phyloP scores from a whole-genome alignment of 129 eudicot genomes.

The Saposhnikovia divaricata region DNA sequence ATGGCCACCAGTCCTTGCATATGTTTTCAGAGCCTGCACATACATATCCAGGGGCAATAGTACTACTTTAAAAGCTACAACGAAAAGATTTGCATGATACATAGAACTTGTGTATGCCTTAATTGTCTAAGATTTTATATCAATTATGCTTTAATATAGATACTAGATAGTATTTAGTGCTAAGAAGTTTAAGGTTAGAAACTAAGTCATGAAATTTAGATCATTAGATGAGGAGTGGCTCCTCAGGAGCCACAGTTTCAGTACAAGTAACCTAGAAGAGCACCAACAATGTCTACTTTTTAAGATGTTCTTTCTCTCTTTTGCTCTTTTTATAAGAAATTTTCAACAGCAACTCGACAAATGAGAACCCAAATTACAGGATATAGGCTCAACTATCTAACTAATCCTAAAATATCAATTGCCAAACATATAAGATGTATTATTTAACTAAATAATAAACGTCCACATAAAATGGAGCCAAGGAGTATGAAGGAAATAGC shows the following conservation, averaged over 20 bases:
- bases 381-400: background rate
- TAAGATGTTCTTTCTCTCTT: background rate
- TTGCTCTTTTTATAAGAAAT: background rate
- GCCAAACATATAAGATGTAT: too few species aligned
- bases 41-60: background rate
- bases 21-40: background rate
- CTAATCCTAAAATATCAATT: background rate
- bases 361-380: background rate
- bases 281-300: too few species aligned
- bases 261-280: too few species aligned
- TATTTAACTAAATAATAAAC: too few species aligned
- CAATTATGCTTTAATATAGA: background rate
- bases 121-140: background rate
- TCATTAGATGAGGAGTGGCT: background rate
- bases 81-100: background rate
- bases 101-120: background rate
- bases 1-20: background rate
- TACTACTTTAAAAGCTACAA: background rate
- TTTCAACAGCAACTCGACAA: background rate
- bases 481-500: slow-evolving; percentile 6
- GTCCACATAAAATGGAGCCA: background rate
- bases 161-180: background rate
- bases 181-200: too few species aligned
- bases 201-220: too few species aligned
- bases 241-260: background rate